Percentiles rank a stretch among this genome's conserved stretches.
phyloP scores from a whole-genome alignment of 306 rosid genomes.

The Senna siamea region DNA sequence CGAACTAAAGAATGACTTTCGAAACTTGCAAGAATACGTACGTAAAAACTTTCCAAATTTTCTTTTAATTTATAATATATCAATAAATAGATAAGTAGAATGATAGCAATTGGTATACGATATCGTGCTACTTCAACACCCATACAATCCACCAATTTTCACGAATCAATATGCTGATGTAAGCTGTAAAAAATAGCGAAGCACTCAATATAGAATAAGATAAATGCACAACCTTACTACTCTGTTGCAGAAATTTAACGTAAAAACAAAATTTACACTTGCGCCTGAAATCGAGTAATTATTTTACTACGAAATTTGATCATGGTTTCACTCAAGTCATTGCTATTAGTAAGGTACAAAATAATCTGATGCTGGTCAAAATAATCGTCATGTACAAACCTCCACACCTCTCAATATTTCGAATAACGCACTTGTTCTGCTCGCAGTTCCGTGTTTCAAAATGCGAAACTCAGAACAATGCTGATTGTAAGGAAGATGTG shows the following conservation, averaged over 20 bases:
- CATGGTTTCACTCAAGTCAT: slow-evolving; percentile 33
- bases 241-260: too few species aligned
- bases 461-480: slow-evolving; percentile 61
- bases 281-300: slow-evolving; percentile 21
- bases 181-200: slow-evolving; percentile 7
- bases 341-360: slow-evolving; percentile 43
- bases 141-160: slow-evolving; percentile 26
- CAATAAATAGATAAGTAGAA: neutral
- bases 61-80: neutral
- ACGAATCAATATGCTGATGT: slow-evolving; percentile 11
- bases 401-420: slow-evolving; percentile 45
- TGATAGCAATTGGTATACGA: neutral
- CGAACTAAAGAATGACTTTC: neutral
- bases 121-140: neutral
- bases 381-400: slow-evolving; percentile 62
- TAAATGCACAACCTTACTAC: neutral
- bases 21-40: neutral
- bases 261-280: slow-evolving; percentile 42
- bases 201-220: slow-evolving; percentile 23
- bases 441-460: slow-evolving; percentile 35
- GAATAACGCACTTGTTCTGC: slow-evolving; percentile 35
- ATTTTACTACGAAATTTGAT: slow-evolving; percentile 33
- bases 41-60: too few species aligned
- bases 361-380: slow-evolving; percentile 41
- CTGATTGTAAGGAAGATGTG: slow-evolving; percentile 82